Base-by-base conservation (phyloP, 805 yeast genomes). In the Nakazawaea laoshanensis region DNA sequence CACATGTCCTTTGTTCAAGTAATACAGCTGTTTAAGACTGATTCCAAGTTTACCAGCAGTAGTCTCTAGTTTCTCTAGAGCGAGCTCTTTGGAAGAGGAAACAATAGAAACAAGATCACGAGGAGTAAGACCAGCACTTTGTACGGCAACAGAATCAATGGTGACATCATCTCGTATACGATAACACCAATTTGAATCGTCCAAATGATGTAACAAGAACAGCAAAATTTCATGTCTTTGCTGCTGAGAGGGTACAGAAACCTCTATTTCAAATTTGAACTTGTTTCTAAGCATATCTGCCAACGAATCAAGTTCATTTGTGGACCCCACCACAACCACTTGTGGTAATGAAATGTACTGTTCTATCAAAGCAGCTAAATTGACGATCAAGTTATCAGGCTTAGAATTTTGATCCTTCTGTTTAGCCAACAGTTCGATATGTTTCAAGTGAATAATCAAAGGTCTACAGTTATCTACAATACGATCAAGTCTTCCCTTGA, bases 81-180 rank as follows among this genome's bases (percentile, higher is more conserved):
- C 81, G 19, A 65, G 45, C 19, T 63, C 58, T 42, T 75, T 74
- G 1, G 95, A 79, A 33, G 67, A 70, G 13, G 70, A 65, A 4
- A 87, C 72, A 38, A 87, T 84, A 0, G 89, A 74, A 3, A 59
- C 58, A 29, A 89, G 61, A 52, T 92, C 96, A 14, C 81, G 63
- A 2, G 96, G 94, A 0, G 92, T 82, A 35, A 89, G 63, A 14
- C 97, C 97, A 2, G 97, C 97, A 38, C 95, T 82, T 46, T 87
- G 95, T 31, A 82, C 57, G 0, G 96, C 81, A 19, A 92, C 58
- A 0, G 72, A 56, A 1, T 64, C 56, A 5, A 70, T 45, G 2
- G 75, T 67, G 4, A 87, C 71, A 43, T 80, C 78, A 10, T 59
- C 56, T 12, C 70, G 52, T 5, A 59, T 42, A 1, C 41, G 37